These are phyloP conservation scores for Eucommia ulmoides DNA, from an alignment of 257 asterid species.

Conservation along the genomic window DNA sequence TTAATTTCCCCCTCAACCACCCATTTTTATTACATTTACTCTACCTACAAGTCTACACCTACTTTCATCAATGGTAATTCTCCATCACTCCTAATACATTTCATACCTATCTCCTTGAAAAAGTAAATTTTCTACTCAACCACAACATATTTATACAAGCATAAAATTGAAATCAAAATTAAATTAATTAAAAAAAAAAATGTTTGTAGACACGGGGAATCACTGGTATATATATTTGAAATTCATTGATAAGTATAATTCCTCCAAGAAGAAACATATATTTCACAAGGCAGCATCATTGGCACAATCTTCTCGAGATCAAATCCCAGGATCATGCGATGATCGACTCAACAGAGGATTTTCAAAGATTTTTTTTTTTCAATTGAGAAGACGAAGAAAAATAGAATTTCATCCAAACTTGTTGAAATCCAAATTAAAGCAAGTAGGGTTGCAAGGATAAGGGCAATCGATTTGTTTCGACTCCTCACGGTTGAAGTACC, in stretches of 20 bases:
- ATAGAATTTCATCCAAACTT: not conserved
- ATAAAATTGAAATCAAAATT: not conserved
- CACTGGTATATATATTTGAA: not conserved
- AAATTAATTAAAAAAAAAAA: too few relatives aligned
- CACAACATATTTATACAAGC: not conserved
- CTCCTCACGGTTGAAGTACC: constrained; percentile 64
- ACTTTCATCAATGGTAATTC: too few relatives aligned
- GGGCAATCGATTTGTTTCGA: constrained; percentile 59
- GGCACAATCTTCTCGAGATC: not conserved
- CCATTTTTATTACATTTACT: too few relatives aligned
- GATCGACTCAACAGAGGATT: not conserved
- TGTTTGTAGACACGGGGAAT: too few relatives aligned
- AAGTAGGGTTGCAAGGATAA: constrained; percentile 89
- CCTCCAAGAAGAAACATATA: too few relatives aligned
- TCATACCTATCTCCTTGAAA: too few relatives aligned
- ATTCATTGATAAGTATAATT: not conserved
- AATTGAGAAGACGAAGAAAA: not conserved
- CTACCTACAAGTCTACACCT: too few relatives aligned
- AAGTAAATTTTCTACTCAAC: too few relatives aligned
- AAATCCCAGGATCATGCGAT: not conserved
- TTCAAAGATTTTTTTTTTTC: not conserved
- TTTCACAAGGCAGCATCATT: not conserved
- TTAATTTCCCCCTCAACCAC: too few relatives aligned
- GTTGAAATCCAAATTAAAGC: constrained; percentile 48
- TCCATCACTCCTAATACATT: too few relatives aligned